Evolutionary conservation across 164 flowering plant species (phyloP).

Genomic region (Sextonia rubra): DNA sequence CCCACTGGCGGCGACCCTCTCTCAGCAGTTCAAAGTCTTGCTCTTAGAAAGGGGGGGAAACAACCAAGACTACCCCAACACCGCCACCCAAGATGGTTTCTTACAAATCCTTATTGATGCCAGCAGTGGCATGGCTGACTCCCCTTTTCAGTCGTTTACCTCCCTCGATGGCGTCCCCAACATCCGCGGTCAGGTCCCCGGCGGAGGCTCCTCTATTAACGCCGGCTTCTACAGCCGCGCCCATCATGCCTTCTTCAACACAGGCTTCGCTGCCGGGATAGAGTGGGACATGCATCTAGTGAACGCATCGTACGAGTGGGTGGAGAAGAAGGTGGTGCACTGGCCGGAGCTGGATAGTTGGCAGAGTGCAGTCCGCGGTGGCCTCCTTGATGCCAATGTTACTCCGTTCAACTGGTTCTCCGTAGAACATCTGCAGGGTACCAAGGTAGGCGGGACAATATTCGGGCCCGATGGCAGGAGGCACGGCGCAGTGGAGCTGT

Average conservation of each 20-base stretch:
- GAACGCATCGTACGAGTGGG: slow-evolving; percentile 73
- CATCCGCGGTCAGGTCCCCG: slow-evolving; percentile 78
- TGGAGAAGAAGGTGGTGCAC: slow-evolving; percentile 59
- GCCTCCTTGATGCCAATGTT: slow-evolving; percentile 57
- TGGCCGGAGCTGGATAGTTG: slow-evolving; percentile 54
- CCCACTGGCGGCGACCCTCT: slow-evolving; percentile 82
- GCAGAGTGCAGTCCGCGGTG: slow-evolving; percentile 75
- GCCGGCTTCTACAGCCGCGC: slow-evolving; percentile 89
- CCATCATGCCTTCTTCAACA: slow-evolving; percentile 37
- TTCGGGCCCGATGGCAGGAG: slow-evolving; percentile 58
- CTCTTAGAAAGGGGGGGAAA: slow-evolving; percentile 63
- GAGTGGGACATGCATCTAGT: slow-evolving; percentile 55
- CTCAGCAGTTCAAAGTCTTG: slow-evolving; percentile 44
- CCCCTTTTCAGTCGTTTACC: slow-evolving; percentile 69
- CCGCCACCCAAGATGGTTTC: slow-evolving; percentile 66
- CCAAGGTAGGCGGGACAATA: slow-evolving; percentile 77
- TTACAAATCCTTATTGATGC: slow-evolving; percentile 38
- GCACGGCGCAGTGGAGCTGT: slow-evolving; percentile 73
- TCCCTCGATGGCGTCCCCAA: slow-evolving; percentile 88
- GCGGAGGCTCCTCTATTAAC: slow-evolving; percentile 85
- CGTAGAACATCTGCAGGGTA: slow-evolving; percentile 56
- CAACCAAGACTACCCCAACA: slow-evolving; percentile 8
- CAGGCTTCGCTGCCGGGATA: slow-evolving; percentile 23
- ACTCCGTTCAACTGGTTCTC: slow-evolving; percentile 63
- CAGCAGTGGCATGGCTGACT: slow-evolving; percentile 15